phyloP scores from a whole-genome alignment of 2,329 filamentous ascomycete genomes.

The Apiospora rasikravindrae region DNA sequence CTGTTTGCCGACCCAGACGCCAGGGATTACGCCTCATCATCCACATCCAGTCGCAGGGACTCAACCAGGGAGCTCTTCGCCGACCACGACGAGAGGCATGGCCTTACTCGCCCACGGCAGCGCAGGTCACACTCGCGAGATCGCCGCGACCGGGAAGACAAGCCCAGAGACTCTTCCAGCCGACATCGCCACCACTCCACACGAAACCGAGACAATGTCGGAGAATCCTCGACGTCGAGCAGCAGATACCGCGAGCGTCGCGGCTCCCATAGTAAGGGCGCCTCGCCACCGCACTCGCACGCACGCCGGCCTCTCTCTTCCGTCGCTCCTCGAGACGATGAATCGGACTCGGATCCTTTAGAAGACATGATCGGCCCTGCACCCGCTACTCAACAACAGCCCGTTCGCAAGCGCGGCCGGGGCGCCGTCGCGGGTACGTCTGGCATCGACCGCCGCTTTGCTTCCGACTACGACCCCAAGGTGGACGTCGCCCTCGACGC shows the following conservation, averaged over 20 bases:
- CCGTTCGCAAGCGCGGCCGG: slow-evolving; percentile 68
- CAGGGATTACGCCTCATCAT: slow-evolving; percentile 18
- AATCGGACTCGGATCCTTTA: slow-evolving; percentile 71
- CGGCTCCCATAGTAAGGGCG: not conserved
- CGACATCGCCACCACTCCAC: slow-evolving; percentile 30
- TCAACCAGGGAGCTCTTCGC: slow-evolving; percentile 30
- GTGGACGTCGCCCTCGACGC: slow-evolving; percentile 60
- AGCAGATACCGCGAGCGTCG: slow-evolving; percentile 21
- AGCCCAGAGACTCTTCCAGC: not conserved
- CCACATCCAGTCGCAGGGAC: slow-evolving; percentile 29
- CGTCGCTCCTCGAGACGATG: slow-evolving; percentile 25
- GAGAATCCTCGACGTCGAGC: slow-evolving; percentile 21
- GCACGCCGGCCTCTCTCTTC: slow-evolving; percentile 26
- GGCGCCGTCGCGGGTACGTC: slow-evolving; percentile 66
- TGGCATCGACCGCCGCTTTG: slow-evolving; percentile 82
- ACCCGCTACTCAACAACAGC: slow-evolving; percentile 50
- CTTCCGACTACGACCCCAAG: slow-evolving; percentile 64
- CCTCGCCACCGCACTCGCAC: not conserved
- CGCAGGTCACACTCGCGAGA: slow-evolving; percentile 9
- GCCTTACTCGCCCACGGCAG: slow-evolving; percentile 12
- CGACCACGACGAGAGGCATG: slow-evolving; percentile 23
- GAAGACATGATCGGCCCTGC: slow-evolving; percentile 80
- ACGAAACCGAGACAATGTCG: not conserved
- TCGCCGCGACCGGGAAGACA: slow-evolving; percentile 19
- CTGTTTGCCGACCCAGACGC: slow-evolving; percentile 20